Base-by-base conservation (phyloP, 371 early-diverging fungal genomes). In the Choanephora cucurbitarum region DNA sequence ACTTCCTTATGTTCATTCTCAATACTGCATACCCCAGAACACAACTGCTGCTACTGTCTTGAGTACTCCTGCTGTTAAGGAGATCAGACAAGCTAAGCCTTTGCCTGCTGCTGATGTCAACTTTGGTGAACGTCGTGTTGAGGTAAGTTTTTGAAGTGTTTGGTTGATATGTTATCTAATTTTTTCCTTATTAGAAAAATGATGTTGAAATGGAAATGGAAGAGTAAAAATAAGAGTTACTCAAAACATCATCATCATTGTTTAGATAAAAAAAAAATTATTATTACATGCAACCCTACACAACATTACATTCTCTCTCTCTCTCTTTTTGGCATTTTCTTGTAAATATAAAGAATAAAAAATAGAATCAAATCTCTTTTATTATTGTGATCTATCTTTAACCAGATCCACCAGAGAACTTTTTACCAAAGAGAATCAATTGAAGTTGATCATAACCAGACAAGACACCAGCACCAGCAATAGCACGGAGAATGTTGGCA, bases 391-490 rank as follows among this genome's bases (percentile, higher is more conserved):
- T n/a, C n/a, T n/a, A n/a, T n/a, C n/a, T 41, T 52, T 52, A 52
- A 23, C 53, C 53, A 19, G 48, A 48, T 48, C 53, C 53, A 52
- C 53, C 44, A 22, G 53, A 69, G 72, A 57, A 83, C 69, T 76
- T 74, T 69, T 77, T 79, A 64, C 83, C 83, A 73, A 83, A 81
- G 56, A 83, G 44, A 57, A 77, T 49, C 48, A 79, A 62, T 70
- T 87, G 83, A 62, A 87, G 78, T 69, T 85, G 76, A 69, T 87
- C 90, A 71, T 91, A 90, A 43, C 84, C 80, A 53, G 85, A 79
- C 55, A 92, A 65, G 47, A 87, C 93, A 75, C 85, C 83, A 57
- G 91, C 89, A 73, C 86, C 90, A 62, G 88, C 93, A 61, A 86
- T 76, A 66, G 83, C 90, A 77, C 90, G 87, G 57, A 91, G 79